A percentile compares a stretch with the other conserved stretches of the same genome.
phyloP scores from a whole-genome alignment of 805 yeast species.

The Starmerella bombi region DNA sequence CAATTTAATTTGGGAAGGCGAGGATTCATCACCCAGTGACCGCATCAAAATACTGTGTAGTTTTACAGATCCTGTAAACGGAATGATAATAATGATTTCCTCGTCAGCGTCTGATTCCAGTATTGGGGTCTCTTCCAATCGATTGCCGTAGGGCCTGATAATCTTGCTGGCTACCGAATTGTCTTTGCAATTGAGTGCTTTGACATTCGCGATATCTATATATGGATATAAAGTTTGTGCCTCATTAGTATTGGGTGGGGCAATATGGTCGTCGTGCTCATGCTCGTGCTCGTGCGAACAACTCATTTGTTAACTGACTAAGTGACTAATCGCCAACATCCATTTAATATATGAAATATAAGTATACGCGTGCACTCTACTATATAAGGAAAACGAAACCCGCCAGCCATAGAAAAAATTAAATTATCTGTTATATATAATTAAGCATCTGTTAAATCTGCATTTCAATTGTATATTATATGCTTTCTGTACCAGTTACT shows the following conservation, averaged over 20 bases:
- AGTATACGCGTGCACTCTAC: too few species aligned
- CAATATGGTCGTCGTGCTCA: conserved; percentile 40
- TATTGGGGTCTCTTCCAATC: conserved; percentile 35
- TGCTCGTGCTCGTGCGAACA: conserved; percentile 23
- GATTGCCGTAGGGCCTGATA: conserved; percentile 40
- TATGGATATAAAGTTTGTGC: conserved; percentile 42
- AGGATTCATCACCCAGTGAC: conserved; percentile 45
- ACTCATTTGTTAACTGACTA: too few species aligned
- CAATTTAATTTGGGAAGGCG: conserved; percentile 57
- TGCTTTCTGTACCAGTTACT: too few species aligned
- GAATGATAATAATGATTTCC: conserved; percentile 63
- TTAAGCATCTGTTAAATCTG: too few species aligned
- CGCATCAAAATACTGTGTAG: conserved; percentile 61
- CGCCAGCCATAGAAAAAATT: too few species aligned
- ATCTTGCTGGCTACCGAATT: conserved; percentile 38
- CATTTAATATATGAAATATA: too few species aligned
- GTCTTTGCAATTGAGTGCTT: conserved; percentile 50
- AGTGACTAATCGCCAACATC: too few species aligned
- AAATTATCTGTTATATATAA: too few species aligned
- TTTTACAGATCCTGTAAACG: conserved; percentile 65
- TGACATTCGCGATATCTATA: conserved; percentile 47
- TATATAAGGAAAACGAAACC: too few species aligned
- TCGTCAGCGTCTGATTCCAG: conserved; percentile 65
- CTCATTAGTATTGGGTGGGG: conserved; percentile 57
- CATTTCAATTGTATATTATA: too few species aligned